Evolutionary conservation across 164 flowering plant genomes (phyloP).

Genomic region (Liquidambar formosana): DNA sequence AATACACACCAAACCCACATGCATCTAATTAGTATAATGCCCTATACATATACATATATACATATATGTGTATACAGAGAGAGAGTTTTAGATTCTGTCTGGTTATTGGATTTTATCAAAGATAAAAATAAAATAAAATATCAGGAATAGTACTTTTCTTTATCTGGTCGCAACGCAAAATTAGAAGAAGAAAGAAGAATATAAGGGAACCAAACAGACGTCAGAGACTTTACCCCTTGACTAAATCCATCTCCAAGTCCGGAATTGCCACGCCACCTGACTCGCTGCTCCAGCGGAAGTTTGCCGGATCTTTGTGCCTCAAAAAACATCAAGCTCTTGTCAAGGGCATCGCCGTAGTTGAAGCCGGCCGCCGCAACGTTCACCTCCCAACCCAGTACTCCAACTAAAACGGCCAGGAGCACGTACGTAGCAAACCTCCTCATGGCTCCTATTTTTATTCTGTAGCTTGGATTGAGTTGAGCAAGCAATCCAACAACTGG

Average conservation of each 20-base stretch:
- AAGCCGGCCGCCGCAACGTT: constrained; percentile 17
- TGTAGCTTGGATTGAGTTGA: too few relatives aligned
- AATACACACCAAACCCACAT: too few relatives aligned
- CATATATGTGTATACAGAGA: background rate
- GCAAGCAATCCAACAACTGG: background rate
- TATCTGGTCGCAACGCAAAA: too few relatives aligned
- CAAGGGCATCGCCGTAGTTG: constrained; percentile 64
- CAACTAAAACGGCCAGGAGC: constrained; percentile 8
- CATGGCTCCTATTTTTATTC: constrained; percentile 7
- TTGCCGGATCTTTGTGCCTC: constrained; percentile 89
- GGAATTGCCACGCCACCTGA: constrained; percentile 79
- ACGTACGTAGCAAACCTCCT: background rate
- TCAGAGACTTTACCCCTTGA: constrained; percentile 74
- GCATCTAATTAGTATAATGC: background rate
- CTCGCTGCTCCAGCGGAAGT: constrained; percentile 47
- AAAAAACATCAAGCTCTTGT: constrained; percentile 63
- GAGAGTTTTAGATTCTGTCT: too few relatives aligned
- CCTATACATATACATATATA: background rate
- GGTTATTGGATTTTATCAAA: too few relatives aligned
- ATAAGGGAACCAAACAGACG: too few relatives aligned
- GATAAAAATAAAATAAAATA: too few relatives aligned
- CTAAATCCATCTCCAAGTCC: constrained; percentile 62
- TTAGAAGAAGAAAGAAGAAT: too few relatives aligned
- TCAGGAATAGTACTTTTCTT: too few relatives aligned
- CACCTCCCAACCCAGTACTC: background rate